phyloP scores from a whole-genome alignment of 345 rosid species.

The Eucalyptus curtisii region DNA sequence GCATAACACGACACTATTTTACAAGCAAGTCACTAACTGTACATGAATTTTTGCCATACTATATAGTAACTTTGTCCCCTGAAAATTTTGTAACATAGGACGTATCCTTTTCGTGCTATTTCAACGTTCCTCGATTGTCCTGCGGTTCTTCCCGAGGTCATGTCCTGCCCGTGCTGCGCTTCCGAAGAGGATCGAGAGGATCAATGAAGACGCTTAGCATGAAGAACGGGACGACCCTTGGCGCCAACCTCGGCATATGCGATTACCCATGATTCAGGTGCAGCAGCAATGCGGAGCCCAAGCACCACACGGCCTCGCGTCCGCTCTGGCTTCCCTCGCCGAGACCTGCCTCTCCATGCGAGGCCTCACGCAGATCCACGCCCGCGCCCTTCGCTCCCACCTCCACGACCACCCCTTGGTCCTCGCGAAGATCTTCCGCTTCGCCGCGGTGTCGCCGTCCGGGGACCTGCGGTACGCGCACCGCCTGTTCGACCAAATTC shows the following conservation, averaged over 20 bases:
- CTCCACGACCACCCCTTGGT: not conserved
- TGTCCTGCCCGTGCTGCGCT: not conserved
- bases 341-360: not conserved
- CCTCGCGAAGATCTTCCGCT: not conserved
- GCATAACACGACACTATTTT: not conserved
- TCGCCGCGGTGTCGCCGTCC: not conserved
- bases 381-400: not conserved
- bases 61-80: not conserved
- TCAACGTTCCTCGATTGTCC: not conserved
- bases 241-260: not conserved
- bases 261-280: not conserved
- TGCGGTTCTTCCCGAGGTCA: not conserved
- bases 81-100: not conserved
- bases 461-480: not conserved
- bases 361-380: not conserved
- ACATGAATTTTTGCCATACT: not conserved
- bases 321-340: not conserved
- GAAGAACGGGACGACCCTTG: not conserved
- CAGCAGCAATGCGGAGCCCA: not conserved
- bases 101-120: not conserved
- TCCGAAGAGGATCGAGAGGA: not conserved
- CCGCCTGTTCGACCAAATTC: not conserved
- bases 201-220: not conserved
- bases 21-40: not conserved
- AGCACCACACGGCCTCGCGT: not conserved